phyloP scores from a whole-genome alignment of 306 rosid species.

The Gastrolobium bilobum region DNA sequence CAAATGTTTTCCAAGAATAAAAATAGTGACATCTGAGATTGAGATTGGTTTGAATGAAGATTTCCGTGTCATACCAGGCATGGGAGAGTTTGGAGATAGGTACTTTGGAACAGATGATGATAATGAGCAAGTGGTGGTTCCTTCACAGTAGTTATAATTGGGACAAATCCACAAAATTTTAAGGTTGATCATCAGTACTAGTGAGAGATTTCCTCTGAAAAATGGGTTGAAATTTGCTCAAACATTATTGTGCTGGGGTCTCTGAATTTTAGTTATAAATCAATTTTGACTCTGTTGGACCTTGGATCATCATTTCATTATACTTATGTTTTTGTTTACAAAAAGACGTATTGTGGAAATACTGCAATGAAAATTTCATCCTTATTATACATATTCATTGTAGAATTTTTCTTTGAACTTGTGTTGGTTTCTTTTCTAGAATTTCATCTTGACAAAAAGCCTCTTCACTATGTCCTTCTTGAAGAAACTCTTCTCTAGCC shows the following conservation, averaged over 20 bases:
- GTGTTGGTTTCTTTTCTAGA: background rate
- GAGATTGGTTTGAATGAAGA: slow-evolving; percentile 87
- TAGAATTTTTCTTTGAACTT: slow-evolving; percentile 10
- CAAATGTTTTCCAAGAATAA: slow-evolving; percentile 90
- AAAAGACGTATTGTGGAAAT: slow-evolving; percentile 27
- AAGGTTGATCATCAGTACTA: slow-evolving; percentile 37
- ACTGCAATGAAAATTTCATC: slow-evolving; percentile 3
- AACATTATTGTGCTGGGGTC: slow-evolving; percentile 47
- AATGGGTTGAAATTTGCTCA: slow-evolving; percentile 46
- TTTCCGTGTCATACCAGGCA: slow-evolving; percentile 94
- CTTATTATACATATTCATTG: background rate
- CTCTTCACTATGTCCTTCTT: too few relatives aligned
- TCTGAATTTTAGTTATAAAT: slow-evolving; percentile 49
- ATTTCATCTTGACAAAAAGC: too few relatives aligned
- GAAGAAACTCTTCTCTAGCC: too few relatives aligned
- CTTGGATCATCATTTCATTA: slow-evolving; percentile 9
- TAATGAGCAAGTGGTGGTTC: slow-evolving; percentile 58
- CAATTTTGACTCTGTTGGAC: slow-evolving; percentile 54
- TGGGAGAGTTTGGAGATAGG: slow-evolving; percentile 99
- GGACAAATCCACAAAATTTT: slow-evolving; percentile 44
- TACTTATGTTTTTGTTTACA: slow-evolving; percentile 21
- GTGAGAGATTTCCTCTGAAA: background rate
- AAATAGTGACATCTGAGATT: slow-evolving; percentile 98
- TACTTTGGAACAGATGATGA: slow-evolving; percentile 98
- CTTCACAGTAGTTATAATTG: slow-evolving; percentile 48